Conservation (phyloP, 208 protist genomes). For the Leptomonas seymouri region DNA sequence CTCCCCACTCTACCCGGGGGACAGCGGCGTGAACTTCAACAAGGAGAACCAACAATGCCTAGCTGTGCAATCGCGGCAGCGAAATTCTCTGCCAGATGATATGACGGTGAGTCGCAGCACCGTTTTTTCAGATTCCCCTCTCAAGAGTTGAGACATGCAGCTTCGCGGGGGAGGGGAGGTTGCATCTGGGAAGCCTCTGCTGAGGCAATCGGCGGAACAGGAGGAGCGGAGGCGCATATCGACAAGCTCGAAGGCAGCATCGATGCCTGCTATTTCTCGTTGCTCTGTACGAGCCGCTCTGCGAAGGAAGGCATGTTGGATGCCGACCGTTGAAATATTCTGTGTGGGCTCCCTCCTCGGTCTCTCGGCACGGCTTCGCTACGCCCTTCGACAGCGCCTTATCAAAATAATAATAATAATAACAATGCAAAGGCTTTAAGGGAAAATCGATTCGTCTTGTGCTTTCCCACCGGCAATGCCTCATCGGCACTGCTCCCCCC, state of each 20-base stretch:
- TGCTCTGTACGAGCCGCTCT: no score
- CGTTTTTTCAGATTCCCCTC: conserved; percentile 15
- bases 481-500: background rate
- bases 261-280: no score
- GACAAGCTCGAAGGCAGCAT: no score
- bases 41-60: conserved; percentile 19
- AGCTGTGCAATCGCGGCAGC: conserved; percentile 13
- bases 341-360: no score
- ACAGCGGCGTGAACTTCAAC: background rate
- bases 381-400: no score
- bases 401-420: background rate
- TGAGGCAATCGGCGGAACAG: background rate
- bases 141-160: conserved; percentile 12
- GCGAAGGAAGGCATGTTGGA: no score
- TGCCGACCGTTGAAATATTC: no score
- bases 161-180: no score
- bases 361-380: no score
- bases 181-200: conserved; percentile 8
- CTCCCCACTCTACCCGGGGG: conserved; percentile 1
- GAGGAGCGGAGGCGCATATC: no score
- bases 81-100: conserved; percentile 26
- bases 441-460: no score
- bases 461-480: background rate
- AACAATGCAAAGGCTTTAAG: background rate
- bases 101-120: conserved; percentile 34